A percentile compares a stretch with the other conserved stretches of the same genome.
phyloP scores from a whole-genome alignment of 768 basidiomycete species.

The Macrolepiota dolichaula region DNA sequence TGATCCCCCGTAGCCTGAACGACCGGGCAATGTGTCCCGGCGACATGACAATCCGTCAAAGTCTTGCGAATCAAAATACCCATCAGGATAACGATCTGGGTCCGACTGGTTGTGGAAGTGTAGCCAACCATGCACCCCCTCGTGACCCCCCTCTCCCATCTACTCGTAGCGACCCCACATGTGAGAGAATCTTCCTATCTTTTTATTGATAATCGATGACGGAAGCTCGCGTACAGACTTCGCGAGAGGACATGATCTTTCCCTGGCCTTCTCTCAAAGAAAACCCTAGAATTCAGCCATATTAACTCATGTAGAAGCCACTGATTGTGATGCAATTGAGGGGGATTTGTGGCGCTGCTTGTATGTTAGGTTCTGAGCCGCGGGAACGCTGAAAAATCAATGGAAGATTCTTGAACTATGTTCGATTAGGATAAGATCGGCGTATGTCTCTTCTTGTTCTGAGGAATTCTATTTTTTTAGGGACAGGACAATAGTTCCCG shows the following conservation, averaged over 20 bases:
- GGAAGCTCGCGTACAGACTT: neutral
- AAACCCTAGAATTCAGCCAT: neutral
- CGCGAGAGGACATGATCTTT: neutral
- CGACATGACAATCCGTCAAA: neutral
- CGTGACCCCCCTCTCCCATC: neutral
- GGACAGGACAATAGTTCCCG: neutral
- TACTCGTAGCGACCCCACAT: neutral
- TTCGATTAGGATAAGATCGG: neutral
- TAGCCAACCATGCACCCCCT: neutral
- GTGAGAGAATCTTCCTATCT: conserved; percentile 2
- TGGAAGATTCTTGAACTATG: neutral
- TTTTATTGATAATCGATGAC: conserved; percentile 1
- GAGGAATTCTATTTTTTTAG: no score
- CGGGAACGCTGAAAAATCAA: neutral
- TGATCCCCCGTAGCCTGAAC: neutral
- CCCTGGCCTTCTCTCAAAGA: neutral
- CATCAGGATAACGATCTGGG: neutral
- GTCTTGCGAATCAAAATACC: neutral
- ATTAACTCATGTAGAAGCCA: neutral
- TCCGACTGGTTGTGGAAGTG: neutral
- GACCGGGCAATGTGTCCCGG: neutral
- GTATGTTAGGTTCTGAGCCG: neutral
- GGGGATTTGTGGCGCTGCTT: neutral
- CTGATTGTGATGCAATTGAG: neutral
- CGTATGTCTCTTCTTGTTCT: no score